Evolutionary conservation across 2,329 filamentous ascomycete species (phyloP).

Genomic region (Fusarium anguioides): DNA sequence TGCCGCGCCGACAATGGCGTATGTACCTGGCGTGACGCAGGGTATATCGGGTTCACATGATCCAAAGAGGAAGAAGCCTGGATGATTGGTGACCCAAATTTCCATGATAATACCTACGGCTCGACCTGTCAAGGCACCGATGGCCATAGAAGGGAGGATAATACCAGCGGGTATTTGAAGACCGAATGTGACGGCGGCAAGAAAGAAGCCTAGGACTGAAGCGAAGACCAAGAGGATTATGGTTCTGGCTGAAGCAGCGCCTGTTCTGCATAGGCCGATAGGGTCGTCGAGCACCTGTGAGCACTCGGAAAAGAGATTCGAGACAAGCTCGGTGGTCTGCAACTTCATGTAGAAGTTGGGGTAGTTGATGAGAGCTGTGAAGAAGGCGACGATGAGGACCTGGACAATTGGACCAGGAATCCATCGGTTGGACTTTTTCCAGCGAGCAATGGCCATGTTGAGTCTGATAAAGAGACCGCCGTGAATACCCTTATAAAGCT

Average conservation of each 20-base stretch:
- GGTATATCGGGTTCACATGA: conserved; percentile 86
- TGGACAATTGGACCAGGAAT: conserved; percentile 81
- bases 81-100: conserved; percentile 84
- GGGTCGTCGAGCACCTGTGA: conserved; percentile 83
- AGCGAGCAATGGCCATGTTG: conserved; percentile 87
- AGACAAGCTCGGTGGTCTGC: conserved; percentile 90
- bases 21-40: conserved; percentile 94
- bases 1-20: conserved; percentile 95
- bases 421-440: conserved; percentile 75
- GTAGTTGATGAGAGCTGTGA: conserved; percentile 92
- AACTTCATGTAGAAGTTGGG: conserved; percentile 97
- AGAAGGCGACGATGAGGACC: conserved; percentile 79
- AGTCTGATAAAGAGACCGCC: conserved; percentile 94
- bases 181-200: conserved; percentile 90
- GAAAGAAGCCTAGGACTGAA: conserved; percentile 83
- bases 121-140: conserved; percentile 89
- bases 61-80: conserved; percentile 79
- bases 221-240: conserved; percentile 86
- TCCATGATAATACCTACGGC: conserved; percentile 90
- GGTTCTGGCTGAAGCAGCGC: conserved; percentile 82
- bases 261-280: conserved; percentile 90
- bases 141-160: conserved; percentile 94
- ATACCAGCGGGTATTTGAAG: conserved; percentile 95
- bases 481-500: conserved; percentile 75
- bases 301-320: conserved; percentile 92